These are phyloP conservation scores for Mycena olivaceomarginata DNA, from an alignment of 768 basidiomycete species.

Conservation along the genomic window DNA sequence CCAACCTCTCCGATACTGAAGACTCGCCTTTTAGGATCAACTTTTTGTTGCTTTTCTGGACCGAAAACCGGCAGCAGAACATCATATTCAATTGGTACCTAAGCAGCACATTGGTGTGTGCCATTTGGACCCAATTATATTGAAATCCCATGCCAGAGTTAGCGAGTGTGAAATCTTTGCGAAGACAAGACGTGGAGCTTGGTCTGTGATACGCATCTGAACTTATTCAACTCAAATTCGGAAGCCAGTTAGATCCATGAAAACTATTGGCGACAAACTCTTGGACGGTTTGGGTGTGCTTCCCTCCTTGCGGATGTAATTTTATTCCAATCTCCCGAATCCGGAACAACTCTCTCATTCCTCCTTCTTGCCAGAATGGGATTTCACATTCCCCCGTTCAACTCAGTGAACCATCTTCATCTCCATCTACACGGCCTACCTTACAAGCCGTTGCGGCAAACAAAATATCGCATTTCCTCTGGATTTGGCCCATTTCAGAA, in stretches of 20 bases:
- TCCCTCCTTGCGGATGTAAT: constrained; percentile 67
- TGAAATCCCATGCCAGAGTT: constrained; percentile 24
- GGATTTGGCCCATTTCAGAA: constrained; percentile 69
- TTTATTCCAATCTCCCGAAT: neutral
- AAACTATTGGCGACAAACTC: constrained; percentile 69
- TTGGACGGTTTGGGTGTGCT: constrained; percentile 70
- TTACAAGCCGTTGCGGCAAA: constrained; percentile 64
- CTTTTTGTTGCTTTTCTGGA: constrained; percentile 73
- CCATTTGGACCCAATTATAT: neutral
- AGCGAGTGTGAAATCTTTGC: constrained; percentile 73
- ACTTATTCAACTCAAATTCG: neutral
- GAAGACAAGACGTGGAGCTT: constrained; percentile 65
- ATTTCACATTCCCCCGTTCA: constrained; percentile 90
- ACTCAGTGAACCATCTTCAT: constrained; percentile 83
- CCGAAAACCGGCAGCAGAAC: constrained; percentile 65
- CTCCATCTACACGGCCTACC: constrained; percentile 85
- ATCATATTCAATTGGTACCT: constrained; percentile 73
- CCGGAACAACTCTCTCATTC: constrained; percentile 21
- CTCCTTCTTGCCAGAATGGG: constrained; percentile 73
- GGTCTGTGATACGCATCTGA: constrained; percentile 57
- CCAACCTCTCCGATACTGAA: neutral
- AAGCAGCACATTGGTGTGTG: constrained; percentile 70
- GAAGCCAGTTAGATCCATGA: constrained; percentile 66
- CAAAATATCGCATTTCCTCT: constrained; percentile 70
- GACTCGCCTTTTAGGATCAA: constrained; percentile 59